Evolutionary conservation across 352 stramenopile genomes (phyloP).

Genomic region (Globisporangium abappressorium): DNA sequence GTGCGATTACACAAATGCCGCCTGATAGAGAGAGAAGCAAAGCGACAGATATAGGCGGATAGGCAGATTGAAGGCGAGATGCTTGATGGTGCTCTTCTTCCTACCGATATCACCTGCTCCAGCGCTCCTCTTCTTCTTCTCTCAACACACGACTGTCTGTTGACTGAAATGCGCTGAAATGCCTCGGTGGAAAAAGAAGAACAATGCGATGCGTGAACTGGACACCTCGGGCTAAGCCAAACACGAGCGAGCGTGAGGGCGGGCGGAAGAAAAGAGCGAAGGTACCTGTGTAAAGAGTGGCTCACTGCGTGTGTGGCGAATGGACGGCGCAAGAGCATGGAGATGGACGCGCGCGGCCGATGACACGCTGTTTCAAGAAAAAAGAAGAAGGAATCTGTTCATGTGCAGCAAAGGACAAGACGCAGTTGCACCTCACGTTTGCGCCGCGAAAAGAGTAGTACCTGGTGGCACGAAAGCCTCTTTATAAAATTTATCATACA

Average conservation of each 20-base stretch:
- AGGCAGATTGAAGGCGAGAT: not conserved
- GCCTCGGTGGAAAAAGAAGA: not conserved
- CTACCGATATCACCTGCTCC: not conserved
- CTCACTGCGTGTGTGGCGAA: not conserved
- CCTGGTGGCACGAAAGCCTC: too few species aligned
- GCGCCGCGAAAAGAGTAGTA: too few species aligned
- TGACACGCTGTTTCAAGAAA: constrained; percentile 9
- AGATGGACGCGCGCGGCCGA: not conserved
- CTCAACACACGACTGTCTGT: not conserved
- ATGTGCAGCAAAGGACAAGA: not conserved
- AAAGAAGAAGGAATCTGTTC: not conserved
- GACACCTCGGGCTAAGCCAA: not conserved
- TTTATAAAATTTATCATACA: too few species aligned
- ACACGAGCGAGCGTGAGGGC: too few species aligned
- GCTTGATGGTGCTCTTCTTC: too few species aligned
- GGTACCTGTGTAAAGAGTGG: constrained; percentile 10
- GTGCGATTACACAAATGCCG: not conserved
- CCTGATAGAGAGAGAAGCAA: not conserved
- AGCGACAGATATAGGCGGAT: not conserved
- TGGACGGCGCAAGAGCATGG: not conserved
- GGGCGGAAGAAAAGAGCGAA: not conserved
- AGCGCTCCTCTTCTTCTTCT: not conserved
- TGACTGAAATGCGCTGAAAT: not conserved
- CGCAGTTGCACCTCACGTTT: too few species aligned
- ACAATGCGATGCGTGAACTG: constrained; percentile 3